phyloP scores from a whole-genome alignment of 140 eudicot genomes.

The Anethum foeniculum region DNA sequence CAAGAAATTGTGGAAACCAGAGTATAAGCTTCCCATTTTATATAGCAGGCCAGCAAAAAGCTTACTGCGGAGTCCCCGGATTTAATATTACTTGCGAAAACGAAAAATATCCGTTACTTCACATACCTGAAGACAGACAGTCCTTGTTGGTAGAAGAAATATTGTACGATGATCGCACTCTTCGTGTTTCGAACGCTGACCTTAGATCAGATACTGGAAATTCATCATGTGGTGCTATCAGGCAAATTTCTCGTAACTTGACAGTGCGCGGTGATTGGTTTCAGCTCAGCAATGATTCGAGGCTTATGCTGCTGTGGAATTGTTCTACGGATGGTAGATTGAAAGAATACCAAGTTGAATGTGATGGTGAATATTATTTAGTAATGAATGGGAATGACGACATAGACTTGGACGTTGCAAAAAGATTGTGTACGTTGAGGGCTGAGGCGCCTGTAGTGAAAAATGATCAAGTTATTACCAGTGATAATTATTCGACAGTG shows the following conservation, averaged over 20 bases:
- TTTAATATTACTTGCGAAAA: slow-evolving; percentile 30
- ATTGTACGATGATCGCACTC: slow-evolving; percentile 7
- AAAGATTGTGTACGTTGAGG: not conserved
- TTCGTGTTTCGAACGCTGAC: slow-evolving; percentile 23
- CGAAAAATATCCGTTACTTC: slow-evolving; percentile 18
- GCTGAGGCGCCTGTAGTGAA: not conserved
- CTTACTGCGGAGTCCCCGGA: slow-evolving; percentile 41
- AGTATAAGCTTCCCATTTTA: slow-evolving; percentile 42
- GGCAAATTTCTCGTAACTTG: slow-evolving; percentile 10
- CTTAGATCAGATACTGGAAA: not conserved
- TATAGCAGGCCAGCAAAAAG: slow-evolving; percentile 18
- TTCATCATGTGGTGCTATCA: not conserved
- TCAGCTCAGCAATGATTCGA: not conserved
- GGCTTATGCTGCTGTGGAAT: slow-evolving; percentile 16
- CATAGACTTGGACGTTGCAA: not conserved
- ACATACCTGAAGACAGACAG: slow-evolving; percentile 10
- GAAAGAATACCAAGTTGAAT: not conserved
- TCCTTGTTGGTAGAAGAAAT: slow-evolving; percentile 13
- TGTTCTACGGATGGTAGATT: not conserved
- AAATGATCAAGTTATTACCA: not conserved
- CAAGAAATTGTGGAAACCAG: slow-evolving; percentile 25
- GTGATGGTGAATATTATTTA: not conserved
- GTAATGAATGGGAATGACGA: not conserved
- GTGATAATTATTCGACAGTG: not conserved
- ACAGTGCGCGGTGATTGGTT: not conserved